Percentiles rank a stretch among this genome's conserved stretches.
Evolutionary conservation across 2,329 filamentous ascomycete genomes (phyloP).

Genomic region (Arthroderma sp.): DNA sequence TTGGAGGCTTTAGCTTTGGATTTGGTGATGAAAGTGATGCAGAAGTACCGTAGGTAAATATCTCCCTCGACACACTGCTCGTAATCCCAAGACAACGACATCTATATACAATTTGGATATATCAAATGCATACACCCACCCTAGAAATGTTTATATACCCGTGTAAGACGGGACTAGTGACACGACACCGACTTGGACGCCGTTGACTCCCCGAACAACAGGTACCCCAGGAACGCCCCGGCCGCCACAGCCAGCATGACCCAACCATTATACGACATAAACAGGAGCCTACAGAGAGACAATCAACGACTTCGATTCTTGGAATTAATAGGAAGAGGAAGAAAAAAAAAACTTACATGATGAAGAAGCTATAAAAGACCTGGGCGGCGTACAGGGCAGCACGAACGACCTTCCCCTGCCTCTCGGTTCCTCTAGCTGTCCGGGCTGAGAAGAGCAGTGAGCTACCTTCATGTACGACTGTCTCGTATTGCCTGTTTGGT

Average conservation of each 20-base stretch:
- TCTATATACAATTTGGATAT: neutral
- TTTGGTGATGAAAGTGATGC: slow-evolving; percentile 47
- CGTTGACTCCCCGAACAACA: slow-evolving; percentile 62
- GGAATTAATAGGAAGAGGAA: neutral
- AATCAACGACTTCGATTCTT: neutral
- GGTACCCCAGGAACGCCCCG: slow-evolving; percentile 78
- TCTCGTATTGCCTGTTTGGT: neutral
- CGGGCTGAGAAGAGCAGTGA: slow-evolving; percentile 68
- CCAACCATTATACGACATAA: slow-evolving; percentile 99
- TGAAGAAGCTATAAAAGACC: slow-evolving; percentile 98
- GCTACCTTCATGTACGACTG: slow-evolving; percentile 40
- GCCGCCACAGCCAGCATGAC: slow-evolving; percentile 86
- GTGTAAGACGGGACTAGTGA: too few species aligned
- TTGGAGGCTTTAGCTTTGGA: slow-evolving; percentile 50
- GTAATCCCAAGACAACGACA: too few species aligned
- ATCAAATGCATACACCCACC: neutral
- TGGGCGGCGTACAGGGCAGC: slow-evolving; percentile 77
- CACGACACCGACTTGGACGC: slow-evolving; percentile 81
- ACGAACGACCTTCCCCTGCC: slow-evolving; percentile 65
- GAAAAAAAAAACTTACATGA: slow-evolving; percentile 63
- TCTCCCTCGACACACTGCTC: too few species aligned
- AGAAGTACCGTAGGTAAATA: slow-evolving; percentile 37
- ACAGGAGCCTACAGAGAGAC: slow-evolving; percentile 60
- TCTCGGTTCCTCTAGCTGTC: slow-evolving; percentile 44
- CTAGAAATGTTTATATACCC: too few species aligned